Evolutionary conservation across 148 eudicot genomes (phyloP).

Genomic region (Rhododendron kiyosumense): DNA sequence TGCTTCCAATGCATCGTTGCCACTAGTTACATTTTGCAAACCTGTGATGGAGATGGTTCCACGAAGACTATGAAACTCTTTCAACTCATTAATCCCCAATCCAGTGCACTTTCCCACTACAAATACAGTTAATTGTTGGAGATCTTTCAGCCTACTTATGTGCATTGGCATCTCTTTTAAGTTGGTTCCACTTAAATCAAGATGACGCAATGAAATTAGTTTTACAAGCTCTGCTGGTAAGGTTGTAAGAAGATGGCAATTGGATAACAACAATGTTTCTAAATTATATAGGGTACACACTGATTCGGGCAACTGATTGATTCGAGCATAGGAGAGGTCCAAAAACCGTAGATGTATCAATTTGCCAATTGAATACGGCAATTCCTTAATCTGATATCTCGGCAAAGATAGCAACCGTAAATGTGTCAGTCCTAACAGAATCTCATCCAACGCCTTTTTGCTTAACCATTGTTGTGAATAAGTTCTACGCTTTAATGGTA

Average conservation of each 20-base stretch:
- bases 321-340: not conserved
- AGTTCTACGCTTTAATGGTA: too few species aligned
- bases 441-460: not conserved
- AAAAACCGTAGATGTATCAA: not conserved
- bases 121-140: too few species aligned
- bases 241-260: not conserved
- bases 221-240: too few species aligned
- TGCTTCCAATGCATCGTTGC: not conserved
- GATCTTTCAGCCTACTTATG: too few species aligned
- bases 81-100: too few species aligned
- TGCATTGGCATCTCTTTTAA: too few species aligned
- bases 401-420: not conserved
- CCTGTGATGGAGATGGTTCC: not conserved
- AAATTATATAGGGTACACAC: not conserved
- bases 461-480: too few species aligned
- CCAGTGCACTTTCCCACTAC: too few species aligned
- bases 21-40: not conserved
- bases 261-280: not conserved
- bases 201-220: too few species aligned
- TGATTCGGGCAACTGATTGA: not conserved
- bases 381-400: not conserved
- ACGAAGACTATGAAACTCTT: not conserved
- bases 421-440: not conserved
- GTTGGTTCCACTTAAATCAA: too few species aligned
- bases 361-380: not conserved